These are phyloP conservation scores for Phlebiopsis flavidoalba DNA, from an alignment of 768 basidiomycete genomes.

Conservation along the genomic window DNA sequence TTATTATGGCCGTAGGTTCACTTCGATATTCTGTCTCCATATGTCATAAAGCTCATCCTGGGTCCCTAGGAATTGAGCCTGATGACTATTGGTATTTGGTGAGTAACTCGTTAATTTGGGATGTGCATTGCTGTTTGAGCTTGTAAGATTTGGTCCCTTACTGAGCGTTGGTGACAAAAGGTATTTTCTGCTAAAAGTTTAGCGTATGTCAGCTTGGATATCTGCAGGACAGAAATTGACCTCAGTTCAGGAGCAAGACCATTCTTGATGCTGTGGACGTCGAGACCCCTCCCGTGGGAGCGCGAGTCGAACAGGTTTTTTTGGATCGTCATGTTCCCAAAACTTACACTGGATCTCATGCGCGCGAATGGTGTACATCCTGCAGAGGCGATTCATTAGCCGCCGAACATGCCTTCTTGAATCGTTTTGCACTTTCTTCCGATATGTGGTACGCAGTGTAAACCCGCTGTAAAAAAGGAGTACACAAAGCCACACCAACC, in stretches of 20 bases:
- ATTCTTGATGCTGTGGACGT: conserved; percentile 78
- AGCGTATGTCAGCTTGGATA: conserved; percentile 34
- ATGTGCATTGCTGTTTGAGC: too few relatives aligned
- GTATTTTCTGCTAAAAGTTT: conserved; percentile 80
- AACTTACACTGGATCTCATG: conserved; percentile 46
- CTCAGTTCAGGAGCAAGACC: conserved; percentile 39
- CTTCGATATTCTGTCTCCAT: conserved; percentile 2
- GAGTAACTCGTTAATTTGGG: conserved; percentile 19
- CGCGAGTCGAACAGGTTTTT: conserved; percentile 65
- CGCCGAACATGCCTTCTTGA: conserved; percentile 79
- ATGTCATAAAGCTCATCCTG: conserved; percentile 1
- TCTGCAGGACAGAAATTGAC: not conserved
- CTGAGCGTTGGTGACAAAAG: too few relatives aligned
- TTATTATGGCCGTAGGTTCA: conserved; percentile 60
- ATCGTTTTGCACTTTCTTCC: conserved; percentile 61
- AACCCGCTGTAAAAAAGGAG: conserved; percentile 72
- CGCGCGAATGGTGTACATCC: conserved; percentile 50
- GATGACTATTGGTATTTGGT: conserved; percentile 72
- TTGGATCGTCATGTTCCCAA: conserved; percentile 79
- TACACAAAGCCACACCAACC: conserved; percentile 47
- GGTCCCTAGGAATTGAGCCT: conserved; percentile 53
- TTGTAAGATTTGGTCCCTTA: too few relatives aligned
- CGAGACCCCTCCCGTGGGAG: conserved; percentile 72
- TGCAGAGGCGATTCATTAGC: conserved; percentile 82
- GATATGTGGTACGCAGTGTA: conserved; percentile 84